Percentiles rank a stretch among this genome's conserved stretches.
phyloP scores from a whole-genome alignment of 805 yeast species.

The Myxozyma nipponensis region DNA sequence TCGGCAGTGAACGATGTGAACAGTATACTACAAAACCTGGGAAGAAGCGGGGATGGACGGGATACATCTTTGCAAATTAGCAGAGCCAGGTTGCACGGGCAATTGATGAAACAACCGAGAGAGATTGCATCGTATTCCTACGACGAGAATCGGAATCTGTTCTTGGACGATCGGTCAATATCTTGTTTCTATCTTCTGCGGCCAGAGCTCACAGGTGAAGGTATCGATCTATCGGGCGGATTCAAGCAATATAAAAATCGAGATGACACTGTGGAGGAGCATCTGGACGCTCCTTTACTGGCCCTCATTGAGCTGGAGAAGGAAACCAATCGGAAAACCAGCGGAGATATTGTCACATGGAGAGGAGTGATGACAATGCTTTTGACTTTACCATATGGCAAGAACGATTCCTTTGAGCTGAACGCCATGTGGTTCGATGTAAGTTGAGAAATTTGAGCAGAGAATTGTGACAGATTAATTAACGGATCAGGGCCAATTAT shows the following conservation, averaged over 20 bases:
- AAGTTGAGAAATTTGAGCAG: slow-evolving; percentile 44
- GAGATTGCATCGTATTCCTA: slow-evolving; percentile 70
- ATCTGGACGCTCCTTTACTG: slow-evolving; percentile 54
- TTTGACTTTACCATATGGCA: slow-evolving; percentile 61
- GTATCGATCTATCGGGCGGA: slow-evolving; percentile 64
- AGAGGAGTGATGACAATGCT: slow-evolving; percentile 79
- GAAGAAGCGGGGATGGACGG: too few species aligned
- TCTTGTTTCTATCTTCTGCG: slow-evolving; percentile 82
- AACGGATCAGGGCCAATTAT: slow-evolving; percentile 37
- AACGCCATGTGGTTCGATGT: slow-evolving; percentile 64
- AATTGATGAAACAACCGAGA: slow-evolving; percentile 79
- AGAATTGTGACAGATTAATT: slow-evolving; percentile 28
- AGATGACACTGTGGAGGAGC: slow-evolving; percentile 47
- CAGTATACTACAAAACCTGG: neutral
- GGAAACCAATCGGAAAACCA: slow-evolving; percentile 39
- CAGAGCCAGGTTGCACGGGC: slow-evolving; percentile 31
- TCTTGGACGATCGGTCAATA: slow-evolving; percentile 50
- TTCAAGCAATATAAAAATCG: slow-evolving; percentile 53
- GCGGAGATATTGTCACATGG: slow-evolving; percentile 71
- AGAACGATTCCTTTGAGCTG: slow-evolving; percentile 54
- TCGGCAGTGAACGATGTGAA: too few species aligned
- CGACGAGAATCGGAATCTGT: slow-evolving; percentile 46
- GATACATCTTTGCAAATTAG: slow-evolving; percentile 7
- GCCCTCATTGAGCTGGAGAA: slow-evolving; percentile 58
- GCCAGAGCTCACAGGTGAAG: slow-evolving; percentile 42